Evolutionary conservation across 768 basidiomycete genomes (phyloP).

Genomic region (Kwoniella newhampshirensis): DNA sequence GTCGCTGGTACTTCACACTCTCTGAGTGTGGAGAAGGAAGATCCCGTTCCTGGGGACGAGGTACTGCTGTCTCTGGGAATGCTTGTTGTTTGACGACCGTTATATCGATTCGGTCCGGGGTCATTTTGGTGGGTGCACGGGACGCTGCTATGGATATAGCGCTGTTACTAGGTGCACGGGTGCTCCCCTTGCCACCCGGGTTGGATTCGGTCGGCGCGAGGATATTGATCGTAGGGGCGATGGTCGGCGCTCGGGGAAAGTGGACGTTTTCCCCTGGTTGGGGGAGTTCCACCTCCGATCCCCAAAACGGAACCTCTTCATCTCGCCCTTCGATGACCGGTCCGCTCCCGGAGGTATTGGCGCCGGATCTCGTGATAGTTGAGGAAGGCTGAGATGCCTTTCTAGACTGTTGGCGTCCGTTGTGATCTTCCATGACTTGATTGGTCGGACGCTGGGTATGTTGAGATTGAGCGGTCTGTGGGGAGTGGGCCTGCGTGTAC

Average conservation of each 20-base stretch:
- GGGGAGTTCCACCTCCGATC: constrained; percentile 48
- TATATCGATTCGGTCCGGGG: constrained; percentile 26
- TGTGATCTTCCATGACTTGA: no score
- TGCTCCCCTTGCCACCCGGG: constrained; percentile 12
- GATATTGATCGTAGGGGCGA: constrained; percentile 46
- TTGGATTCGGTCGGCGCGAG: constrained; percentile 48
- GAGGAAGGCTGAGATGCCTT: no score
- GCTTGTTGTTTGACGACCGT: constrained; percentile 19
- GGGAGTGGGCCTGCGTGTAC: background rate
- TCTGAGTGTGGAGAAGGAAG: constrained; percentile 30
- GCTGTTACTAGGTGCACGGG: constrained; percentile 16
- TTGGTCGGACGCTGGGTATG: background rate
- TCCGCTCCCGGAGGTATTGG: no score
- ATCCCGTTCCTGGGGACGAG: constrained; percentile 25
- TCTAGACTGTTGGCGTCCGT: no score
- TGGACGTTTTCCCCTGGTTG: constrained; percentile 16
- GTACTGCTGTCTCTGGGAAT: constrained; percentile 18
- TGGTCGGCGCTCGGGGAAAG: constrained; percentile 35
- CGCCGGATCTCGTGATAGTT: no score
- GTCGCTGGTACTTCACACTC: constrained; percentile 24
- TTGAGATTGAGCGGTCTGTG: background rate
- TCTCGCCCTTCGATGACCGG: no score
- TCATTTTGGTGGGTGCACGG: background rate
- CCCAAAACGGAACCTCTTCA: constrained; percentile 33
- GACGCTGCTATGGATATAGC: constrained; percentile 1